Conservation (phyloP, 2,329 filamentous ascomycete species). For the Furcasterigmium furcatum region DNA sequence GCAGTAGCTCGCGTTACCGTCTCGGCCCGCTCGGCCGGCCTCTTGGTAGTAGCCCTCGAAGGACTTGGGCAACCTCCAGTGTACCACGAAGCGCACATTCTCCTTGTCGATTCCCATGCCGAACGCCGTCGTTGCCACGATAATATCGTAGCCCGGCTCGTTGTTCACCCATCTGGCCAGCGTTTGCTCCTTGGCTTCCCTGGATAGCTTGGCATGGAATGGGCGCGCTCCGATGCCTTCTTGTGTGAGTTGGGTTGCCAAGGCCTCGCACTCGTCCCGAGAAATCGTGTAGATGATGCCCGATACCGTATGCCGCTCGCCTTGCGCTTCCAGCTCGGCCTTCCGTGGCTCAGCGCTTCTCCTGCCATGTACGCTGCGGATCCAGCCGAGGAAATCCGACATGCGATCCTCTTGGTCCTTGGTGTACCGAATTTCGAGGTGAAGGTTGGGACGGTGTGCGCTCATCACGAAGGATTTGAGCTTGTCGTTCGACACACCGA, state of each 20-base stretch:
- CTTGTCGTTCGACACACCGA: conserved; percentile 55
- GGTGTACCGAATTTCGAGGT: conserved; percentile 86
- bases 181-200: conserved; percentile 68
- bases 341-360: conserved; percentile 58
- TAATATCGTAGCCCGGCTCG: conserved; percentile 77
- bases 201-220: conserved; percentile 67
- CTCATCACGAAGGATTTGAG: conserved; percentile 79
- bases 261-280: conserved; percentile 69
- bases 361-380: conserved; percentile 68
- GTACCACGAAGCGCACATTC: conserved; percentile 89
- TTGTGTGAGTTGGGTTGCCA: conserved; percentile 62
- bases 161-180: conserved; percentile 71
- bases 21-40: conserved; percentile 84
- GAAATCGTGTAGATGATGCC: conserved; percentile 81
- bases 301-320: conserved; percentile 62
- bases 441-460: conserved; percentile 79
- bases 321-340: conserved; percentile 50
- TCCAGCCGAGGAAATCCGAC: conserved; percentile 72
- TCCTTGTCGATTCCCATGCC: conserved; percentile 98
- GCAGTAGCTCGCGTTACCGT: conserved; percentile 82
- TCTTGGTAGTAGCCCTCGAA: conserved; percentile 98
- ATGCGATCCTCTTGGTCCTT: conserved; percentile 73
- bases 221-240: conserved; percentile 72
- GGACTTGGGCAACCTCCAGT: conserved; percentile 90
- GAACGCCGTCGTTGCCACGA: conserved; percentile 93